phyloP scores from a whole-genome alignment of 768 basidiomycete species.

The Russula virescens region DNA sequence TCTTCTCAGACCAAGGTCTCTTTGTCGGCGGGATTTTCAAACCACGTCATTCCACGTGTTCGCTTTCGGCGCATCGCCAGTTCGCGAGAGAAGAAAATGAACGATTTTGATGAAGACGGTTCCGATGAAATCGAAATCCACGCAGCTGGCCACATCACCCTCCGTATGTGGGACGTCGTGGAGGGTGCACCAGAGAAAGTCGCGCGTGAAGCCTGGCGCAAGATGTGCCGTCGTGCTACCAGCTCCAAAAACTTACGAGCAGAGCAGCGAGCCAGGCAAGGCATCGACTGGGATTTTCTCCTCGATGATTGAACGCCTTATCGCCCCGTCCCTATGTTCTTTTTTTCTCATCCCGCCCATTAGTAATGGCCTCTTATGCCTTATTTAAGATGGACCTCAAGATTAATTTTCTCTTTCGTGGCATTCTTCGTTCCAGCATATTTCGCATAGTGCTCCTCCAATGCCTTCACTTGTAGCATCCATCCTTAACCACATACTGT shows the following conservation, averaged over 20 bases:
- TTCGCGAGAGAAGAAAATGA: conserved; percentile 23
- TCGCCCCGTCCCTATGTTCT: not conserved
- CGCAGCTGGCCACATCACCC: conserved; percentile 56
- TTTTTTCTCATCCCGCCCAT: not conserved
- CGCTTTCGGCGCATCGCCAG: conserved; percentile 28
- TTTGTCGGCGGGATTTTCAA: conserved; percentile 70
- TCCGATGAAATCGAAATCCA: conserved; percentile 56
- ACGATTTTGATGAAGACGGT: conserved; percentile 27
- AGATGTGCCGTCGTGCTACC: conserved; percentile 50
- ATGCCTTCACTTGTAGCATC: conserved; percentile 15
- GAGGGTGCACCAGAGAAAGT: conserved; percentile 57
- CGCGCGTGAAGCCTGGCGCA: conserved; percentile 49
- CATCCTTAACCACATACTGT: conserved; percentile 8
- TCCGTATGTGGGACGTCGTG: conserved; percentile 77
- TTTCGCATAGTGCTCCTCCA: not conserved
- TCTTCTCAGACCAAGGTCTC: conserved; percentile 38
- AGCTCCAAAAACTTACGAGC: conserved; percentile 42
- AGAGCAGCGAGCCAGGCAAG: conserved; percentile 35
- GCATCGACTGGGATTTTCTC: conserved; percentile 75
- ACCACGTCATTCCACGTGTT: conserved; percentile 45
- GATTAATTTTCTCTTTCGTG: not conserved
- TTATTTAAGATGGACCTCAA: not conserved
- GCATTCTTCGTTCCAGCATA: conserved; percentile 7
- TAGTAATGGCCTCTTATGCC: not conserved
- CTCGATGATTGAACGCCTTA: conserved; percentile 49